Evolutionary conservation across 257 asterid species (phyloP), one percentile per base, ranked within the genome.

Genomic region (Paulownia fortunei): DNA sequence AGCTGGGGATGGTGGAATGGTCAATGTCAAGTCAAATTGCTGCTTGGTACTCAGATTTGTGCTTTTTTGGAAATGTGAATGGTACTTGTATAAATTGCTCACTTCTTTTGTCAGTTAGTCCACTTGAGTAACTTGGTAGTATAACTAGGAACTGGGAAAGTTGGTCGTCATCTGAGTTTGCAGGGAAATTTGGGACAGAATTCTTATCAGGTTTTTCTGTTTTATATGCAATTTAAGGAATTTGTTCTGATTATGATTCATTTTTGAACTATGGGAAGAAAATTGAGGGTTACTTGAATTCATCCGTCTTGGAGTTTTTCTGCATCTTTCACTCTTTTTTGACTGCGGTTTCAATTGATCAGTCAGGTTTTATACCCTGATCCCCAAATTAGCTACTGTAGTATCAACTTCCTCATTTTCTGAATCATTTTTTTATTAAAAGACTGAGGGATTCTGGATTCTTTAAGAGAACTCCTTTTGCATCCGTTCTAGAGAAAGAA

Each of bases 1-100:
- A 47, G 76, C 21, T 73, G 46, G 24, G 46, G 49, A 66, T 76
- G 42, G 60, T 64, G 76, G 79, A 47, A 36, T 82, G 36, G 82
- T 72, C 77, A 84, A 65, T 77, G 82, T 32, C 34, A 42, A 77
- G 75, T 80, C 52, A 65, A 73, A 58, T 18, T 79, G 60, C 56
- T 76, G 74, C 21, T 59, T 73, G 21, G 63, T 66, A 64, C 77
- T 71, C 70, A 52, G 79, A 71, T 79, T 64, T 72, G 65, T 74
- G 70, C 62, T 46, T 51, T n/a, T 34, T 76, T 37, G 69, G 64
- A 23, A 69, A 73, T 81, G 32, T 21, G 37, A 30, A 41, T 37
- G 55, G 10, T 19, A 15, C 2, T 32, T 54, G 41, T 21, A 30
- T 52, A 9, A 51, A 52, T 73, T 26, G 32, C 56, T 23, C 26